Evolutionary conservation across 2,329 filamentous ascomycete genomes (phyloP), one percentile per base, ranked within the genome.

Genomic region (Calonectria pseudoturangicola): DNA sequence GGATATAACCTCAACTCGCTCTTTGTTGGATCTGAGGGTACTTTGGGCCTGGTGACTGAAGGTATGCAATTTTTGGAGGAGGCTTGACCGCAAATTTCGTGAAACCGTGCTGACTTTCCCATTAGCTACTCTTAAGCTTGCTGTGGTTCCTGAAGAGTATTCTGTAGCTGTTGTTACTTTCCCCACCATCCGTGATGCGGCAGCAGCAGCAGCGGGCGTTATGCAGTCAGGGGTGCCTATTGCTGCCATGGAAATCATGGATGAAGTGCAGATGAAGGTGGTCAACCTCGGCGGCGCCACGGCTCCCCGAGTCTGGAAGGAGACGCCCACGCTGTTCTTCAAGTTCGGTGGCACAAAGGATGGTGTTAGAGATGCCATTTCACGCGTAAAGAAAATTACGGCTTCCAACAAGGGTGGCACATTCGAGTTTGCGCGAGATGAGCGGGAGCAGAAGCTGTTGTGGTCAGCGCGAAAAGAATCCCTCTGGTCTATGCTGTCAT

Each of bases 401-500:
- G 91, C 90, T 76, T 80, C 83, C 6, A 91, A 96, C 78, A 88
- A 90, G 66, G 92, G 91, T 1, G 92, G 86, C 81, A 87, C 85
- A 45, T 96, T 97, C 79, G 93, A 96, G 82, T 96, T 96, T 82
- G 94, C 95, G 4, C 91, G 89, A 76, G 92, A 91, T 75, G 88
- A 89, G 50, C 88, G 90, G 28, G 94, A 97, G 84, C 92, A 93
- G 81, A 91, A 93, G 75, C 88, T 95, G 67, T 86, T 97, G 5
- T 97, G 94, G 94, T 93, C 92, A 41, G 94, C 94, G 2, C 86
- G 94, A 62, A 97, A 97, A 81, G 94, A 96, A 82, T 93, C 93
- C 3, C 85, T 97, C n/a, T 97, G 94, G 94, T 93, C 91, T 41
- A 95, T 96, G 88, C 89, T 96, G 78, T 91, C 94, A 0, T 84